Conservation (phyloP, 306 rosid species). For the Vigna radiata region DNA sequence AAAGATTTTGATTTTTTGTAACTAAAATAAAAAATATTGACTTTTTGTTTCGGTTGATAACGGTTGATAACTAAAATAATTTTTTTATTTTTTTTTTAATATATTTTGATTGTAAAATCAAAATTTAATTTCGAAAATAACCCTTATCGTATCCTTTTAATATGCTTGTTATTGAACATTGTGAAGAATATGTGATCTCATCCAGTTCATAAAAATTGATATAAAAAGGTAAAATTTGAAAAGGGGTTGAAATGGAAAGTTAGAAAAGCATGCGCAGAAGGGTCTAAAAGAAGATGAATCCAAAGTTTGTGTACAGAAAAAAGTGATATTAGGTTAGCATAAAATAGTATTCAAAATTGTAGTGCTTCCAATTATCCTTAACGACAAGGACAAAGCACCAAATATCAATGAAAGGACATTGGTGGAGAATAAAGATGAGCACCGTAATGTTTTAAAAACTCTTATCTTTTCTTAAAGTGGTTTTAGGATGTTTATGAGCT, state of each 20-base stretch:
- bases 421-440: conserved; percentile 85
- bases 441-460: conserved; percentile 38
- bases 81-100: too few relatives aligned
- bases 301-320: conserved; percentile 35
- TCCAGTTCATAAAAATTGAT: conserved; percentile 4
- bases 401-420: conserved; percentile 60
- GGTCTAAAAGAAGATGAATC: conserved; percentile 47
- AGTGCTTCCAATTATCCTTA: conserved; percentile 70
- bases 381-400: conserved; percentile 74
- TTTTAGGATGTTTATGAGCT: conserved; percentile 49
- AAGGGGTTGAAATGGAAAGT: conserved; percentile 50
- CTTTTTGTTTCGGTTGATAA: too few relatives aligned
- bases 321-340: conserved; percentile 62
- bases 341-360: conserved; percentile 57
- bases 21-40: too few relatives aligned
- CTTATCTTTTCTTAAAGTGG: conserved; percentile 53
- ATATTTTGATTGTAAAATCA: too few relatives aligned
- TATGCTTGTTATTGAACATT: neutral
- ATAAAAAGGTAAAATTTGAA: conserved; percentile 13
- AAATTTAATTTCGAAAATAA: too few relatives aligned
- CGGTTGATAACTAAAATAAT: too few relatives aligned
- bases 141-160: too few relatives aligned
- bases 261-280: conserved; percentile 49
- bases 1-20: too few relatives aligned
- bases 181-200: conserved; percentile 41